Evolutionary conservation across 2,329 filamentous ascomycete genomes (phyloP), one percentile per base, ranked within the genome.

Genomic region (Epichloe elymi): DNA sequence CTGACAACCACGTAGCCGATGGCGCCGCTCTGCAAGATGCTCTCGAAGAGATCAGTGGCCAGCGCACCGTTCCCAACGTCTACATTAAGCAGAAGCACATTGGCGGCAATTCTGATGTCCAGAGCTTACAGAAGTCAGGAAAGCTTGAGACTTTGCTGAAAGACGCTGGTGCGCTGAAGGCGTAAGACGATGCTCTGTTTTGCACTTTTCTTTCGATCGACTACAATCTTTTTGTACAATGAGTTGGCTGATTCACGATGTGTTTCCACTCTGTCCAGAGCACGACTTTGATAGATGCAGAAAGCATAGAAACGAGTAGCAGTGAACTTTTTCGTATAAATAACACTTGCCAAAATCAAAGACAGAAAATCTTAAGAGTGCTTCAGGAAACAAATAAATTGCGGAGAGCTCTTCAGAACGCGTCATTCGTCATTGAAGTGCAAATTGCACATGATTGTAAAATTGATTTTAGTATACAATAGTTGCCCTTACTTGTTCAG

Each of bases 1-100:
- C 52, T 51, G 20, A 55, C 35, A 4, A 6, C 12, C 5, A n/a
- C 19, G 14, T 19, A 94, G 88, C 83, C 57, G 91, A 97, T 64
- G 91, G 93, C 57, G 67, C 72, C 58, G 89, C 75, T 12, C 80
- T 98, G 63, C 93, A 98, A 75, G 75, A 81, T 57, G 88, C 89
- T 26, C 86, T 98, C 54, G 69, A 79, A 59, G 78, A 91, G 57
- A 79, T 97, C 61, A 88, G 82, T 52, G 76, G 79, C 67, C 93
- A 98, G 77, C 77, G 82, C 63, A 91, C 87, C 61, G 93, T 98
- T 5, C 93, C 93, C 62, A 97, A 97, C 75, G 86, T 95, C 73
- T 97, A 86, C 76, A 97, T 98, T 70, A 73, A 73, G 60, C 73
- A 89, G 73, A 74, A 94, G 74, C 91, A 96, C 72, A 94, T 98